A percentile compares a stretch with the other conserved stretches of the same genome.
Conservation (phyloP, 768 basidiomycete species). For the Kwoniella sp. region DNA sequence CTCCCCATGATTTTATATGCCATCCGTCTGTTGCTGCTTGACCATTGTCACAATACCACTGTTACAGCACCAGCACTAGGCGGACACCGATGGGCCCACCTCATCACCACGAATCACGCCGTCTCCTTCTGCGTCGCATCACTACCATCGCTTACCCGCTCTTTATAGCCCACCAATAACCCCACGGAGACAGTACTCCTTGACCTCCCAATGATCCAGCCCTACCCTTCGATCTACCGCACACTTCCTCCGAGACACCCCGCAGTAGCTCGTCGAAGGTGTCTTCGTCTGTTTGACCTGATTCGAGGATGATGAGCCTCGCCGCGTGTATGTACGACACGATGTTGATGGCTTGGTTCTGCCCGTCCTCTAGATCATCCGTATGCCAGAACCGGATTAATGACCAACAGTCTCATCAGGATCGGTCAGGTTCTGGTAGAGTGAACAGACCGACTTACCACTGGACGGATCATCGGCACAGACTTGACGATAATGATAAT, state of each 20-base stretch:
- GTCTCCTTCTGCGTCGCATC: no score
- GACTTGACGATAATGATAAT: slow-evolving; percentile 21
- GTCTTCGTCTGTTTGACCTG: slow-evolving; percentile 7
- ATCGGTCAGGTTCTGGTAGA: no score
- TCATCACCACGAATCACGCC: no score
- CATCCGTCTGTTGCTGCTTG: no score
- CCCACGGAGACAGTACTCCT: slow-evolving; percentile 24
- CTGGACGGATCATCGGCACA: slow-evolving; percentile 16
- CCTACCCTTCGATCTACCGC: slow-evolving; percentile 11
- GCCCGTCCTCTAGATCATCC: neutral
- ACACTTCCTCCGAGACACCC: slow-evolving; percentile 9
- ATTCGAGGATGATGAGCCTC: slow-evolving; percentile 21
- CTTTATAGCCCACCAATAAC: slow-evolving; percentile 28
- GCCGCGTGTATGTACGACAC: slow-evolving; percentile 15
- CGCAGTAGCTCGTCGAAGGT: slow-evolving; percentile 9
- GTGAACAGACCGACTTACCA: no score
- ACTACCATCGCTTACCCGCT: neutral
- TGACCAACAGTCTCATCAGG: neutral
- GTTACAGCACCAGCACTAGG: no score
- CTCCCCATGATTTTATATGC: no score
- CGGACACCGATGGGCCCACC: no score
- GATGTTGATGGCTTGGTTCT: slow-evolving; percentile 6
- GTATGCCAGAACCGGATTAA: neutral
- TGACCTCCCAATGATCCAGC: slow-evolving; percentile 22
- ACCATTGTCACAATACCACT: no score